Percentiles rank a stretch among this genome's conserved stretches.
Conservation (phyloP, 441 rosid genomes). For the Populus hybrid region DNA sequence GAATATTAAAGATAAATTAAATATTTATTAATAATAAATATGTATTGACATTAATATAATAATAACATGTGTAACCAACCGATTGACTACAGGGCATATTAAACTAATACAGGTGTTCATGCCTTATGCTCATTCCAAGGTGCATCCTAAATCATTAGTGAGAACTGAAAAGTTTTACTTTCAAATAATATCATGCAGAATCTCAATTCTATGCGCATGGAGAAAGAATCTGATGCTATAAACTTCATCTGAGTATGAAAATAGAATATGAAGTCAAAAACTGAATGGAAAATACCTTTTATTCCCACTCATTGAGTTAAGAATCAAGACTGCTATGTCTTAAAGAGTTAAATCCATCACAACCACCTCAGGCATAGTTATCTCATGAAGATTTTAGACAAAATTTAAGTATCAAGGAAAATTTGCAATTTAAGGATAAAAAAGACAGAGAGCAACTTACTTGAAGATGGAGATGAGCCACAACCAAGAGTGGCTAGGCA, state of each 20-base stretch:
- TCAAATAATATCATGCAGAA: not conserved
- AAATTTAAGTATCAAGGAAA: not conserved
- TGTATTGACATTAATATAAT: no score
- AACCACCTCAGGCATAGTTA: not conserved
- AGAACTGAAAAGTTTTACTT: not conserved
- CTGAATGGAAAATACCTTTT: not conserved
- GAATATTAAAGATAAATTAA: no score
- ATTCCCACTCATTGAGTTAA: not conserved
- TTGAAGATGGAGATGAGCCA: constrained; percentile 84
- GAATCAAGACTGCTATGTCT: not conserved
- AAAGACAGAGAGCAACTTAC: constrained; percentile 41
- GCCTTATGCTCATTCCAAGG: not conserved
- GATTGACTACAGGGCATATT: no score
- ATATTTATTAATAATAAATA: no score
- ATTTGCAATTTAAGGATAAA: not conserved
- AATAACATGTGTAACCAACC: no score
- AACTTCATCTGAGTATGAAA: not conserved
- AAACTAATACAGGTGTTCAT: not conserved
- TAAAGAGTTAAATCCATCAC: not conserved
- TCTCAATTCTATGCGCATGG: not conserved
- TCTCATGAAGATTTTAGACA: not conserved
- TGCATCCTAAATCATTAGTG: not conserved
- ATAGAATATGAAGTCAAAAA: not conserved
- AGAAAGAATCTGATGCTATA: not conserved
- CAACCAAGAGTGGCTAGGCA: constrained; percentile 77